phyloP scores from a whole-genome alignment of 106 monocot species.

The Platanthera guangdongensis region DNA sequence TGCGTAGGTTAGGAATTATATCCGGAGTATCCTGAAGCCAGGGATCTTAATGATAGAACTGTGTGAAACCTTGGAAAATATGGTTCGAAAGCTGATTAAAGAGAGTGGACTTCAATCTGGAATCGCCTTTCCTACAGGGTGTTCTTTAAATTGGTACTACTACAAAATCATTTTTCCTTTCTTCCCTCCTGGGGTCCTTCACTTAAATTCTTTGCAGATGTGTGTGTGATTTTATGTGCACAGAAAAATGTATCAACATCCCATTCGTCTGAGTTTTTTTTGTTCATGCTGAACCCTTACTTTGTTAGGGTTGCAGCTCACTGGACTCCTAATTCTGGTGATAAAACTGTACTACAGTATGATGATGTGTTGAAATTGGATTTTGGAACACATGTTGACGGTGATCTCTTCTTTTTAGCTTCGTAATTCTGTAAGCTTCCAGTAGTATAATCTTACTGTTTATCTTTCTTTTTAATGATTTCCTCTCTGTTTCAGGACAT shows the following conservation, averaged over 20 bases:
- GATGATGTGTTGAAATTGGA: constrained; percentile 99
- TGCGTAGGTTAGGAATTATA: constrained; percentile 87
- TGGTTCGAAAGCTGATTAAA: constrained; percentile 74
- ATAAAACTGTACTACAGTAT: constrained; percentile 99
- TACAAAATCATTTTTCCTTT: background rate
- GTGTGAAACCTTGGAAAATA: constrained; percentile 97
- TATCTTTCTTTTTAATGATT: background rate
- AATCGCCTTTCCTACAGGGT: constrained; percentile 98
- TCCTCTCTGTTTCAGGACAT: constrained; percentile 40
- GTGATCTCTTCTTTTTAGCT: constrained; percentile 20
- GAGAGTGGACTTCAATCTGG: constrained; percentile 97
- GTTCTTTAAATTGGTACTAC: constrained; percentile 90
- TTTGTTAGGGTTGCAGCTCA: constrained; percentile 93
- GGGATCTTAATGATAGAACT: constrained; percentile 91
- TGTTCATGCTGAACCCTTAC: constrained; percentile 2
- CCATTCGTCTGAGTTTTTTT: background rate
- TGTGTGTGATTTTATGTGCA: background rate
- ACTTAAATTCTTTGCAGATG: background rate
- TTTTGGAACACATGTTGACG: constrained; percentile 97
- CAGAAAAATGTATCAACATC: background rate
- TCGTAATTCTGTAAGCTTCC: background rate
- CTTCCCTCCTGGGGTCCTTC: background rate
- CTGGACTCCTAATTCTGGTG: constrained; percentile 98
- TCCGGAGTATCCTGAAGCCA: constrained; percentile 73
- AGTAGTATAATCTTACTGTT: background rate